Base-by-base conservation (phyloP, 163 green algal genomes). In the Scenedesmus sp. region DNA sequence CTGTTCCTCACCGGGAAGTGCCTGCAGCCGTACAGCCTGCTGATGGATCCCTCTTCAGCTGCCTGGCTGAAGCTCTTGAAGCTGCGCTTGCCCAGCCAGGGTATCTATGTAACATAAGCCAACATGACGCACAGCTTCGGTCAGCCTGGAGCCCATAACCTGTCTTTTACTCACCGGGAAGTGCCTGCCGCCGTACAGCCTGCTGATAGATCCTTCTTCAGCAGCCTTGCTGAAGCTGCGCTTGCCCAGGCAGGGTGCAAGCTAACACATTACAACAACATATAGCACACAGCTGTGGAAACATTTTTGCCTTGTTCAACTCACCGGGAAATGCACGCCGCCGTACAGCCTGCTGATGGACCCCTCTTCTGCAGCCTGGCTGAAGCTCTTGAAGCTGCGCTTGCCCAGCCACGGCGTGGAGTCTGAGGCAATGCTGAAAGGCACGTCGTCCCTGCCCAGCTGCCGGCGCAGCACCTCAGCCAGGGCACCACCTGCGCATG, bases 271-370 rank as follows among this genome's bases (percentile, higher is more conserved):
- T 46, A 46, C 34, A 46, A 70, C 62, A 70, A 12, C 16, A 70
- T 15, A 70, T 5, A 70, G 62, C 62, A 70, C 16, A 70, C 20
- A 64, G 59, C 59, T 10, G 59, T 64, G 59, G 9, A 64, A 64
- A 46, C 34, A 46, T 46, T 46, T 46, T 46, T 46, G 34, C 34
- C 34, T 46, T 46, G 34, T 46, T 46, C 34, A 46, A 46, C 59
- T 64, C 59, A 64, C 59, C 8, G 79, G 84, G 57, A 89, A 89
- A 59, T 89, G 84, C n/a, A 89, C 84, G n/a, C 84, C 84, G 7
- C 84, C 84, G 10, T 81, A 89, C 23, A 89, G 84, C 18, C 84
- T 59, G 84, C 84, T 89, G 34, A 60, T 13, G 4, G 59, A 34
- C 23, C 26, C 26, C 16, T 89, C 84, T 13, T 82, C 9, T 56